phyloP scores from a whole-genome alignment of 116 monocot species.

The Papilionanthe hybrid region DNA sequence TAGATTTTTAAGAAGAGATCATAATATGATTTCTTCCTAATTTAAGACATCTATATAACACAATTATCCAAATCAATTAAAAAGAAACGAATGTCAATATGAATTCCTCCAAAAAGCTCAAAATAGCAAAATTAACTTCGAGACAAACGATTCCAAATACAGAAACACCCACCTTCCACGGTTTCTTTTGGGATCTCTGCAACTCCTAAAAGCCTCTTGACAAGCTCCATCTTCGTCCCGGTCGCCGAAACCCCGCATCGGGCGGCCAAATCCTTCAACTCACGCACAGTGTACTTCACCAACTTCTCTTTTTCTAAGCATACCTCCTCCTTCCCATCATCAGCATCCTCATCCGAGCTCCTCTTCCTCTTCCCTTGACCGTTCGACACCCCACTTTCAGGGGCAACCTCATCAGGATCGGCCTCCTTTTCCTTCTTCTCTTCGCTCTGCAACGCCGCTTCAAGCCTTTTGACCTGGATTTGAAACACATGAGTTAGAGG shows the following conservation, averaged over 20 bases:
- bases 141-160: not conserved
- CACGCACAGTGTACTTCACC: constrained; percentile 34
- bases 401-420: not conserved
- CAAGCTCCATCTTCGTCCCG: constrained; percentile 49
- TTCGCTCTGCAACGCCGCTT: constrained; percentile 39
- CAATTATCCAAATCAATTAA: not conserved
- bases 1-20: not conserved
- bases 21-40: not conserved
- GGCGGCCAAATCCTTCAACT: constrained; percentile 43
- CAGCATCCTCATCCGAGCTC: constrained; percentile 6
- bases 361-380: constrained; percentile 37
- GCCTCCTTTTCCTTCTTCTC: constrained; percentile 16
- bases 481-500: constrained; percentile 1
- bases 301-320: constrained; percentile 24
- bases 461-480: constrained; percentile 53
- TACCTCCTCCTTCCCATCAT: not conserved
- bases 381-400: constrained; percentile 7
- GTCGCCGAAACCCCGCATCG: constrained; percentile 29
- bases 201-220: constrained; percentile 37
- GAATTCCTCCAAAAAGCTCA: not conserved
- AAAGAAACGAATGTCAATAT: not conserved
- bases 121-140: not conserved
- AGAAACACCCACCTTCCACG: constrained; percentile 5
- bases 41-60: not conserved
- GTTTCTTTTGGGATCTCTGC: constrained; percentile 15